These are phyloP conservation scores for Phytopythium mirpurense DNA, from an alignment of 352 stramenopile species.

Conservation along the genomic window DNA sequence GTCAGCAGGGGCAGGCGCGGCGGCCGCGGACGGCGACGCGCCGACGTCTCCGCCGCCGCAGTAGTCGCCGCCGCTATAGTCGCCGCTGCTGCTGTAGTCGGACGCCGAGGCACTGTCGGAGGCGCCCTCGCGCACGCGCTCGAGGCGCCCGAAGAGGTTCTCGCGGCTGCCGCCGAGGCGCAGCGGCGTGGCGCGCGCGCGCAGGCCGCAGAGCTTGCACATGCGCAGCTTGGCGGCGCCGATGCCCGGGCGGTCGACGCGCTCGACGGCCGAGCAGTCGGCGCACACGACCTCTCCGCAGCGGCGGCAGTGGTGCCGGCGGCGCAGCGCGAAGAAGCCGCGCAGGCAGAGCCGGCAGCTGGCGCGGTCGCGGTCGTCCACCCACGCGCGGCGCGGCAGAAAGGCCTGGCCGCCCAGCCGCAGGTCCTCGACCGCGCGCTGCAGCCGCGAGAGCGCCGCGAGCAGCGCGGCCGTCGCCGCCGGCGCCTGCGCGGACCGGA, in stretches of 20 bases:
- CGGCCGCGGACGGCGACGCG: no score
- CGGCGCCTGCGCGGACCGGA: conserved; percentile 64
- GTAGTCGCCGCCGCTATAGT: not conserved
- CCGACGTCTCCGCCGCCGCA: no score
- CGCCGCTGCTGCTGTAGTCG: conserved; percentile 19
- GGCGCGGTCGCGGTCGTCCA: conserved; percentile 67
- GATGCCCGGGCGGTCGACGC: conserved; percentile 66
- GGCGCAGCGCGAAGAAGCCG: conserved; percentile 64
- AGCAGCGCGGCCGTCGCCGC: conserved; percentile 50
- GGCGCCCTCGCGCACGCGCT: no score
- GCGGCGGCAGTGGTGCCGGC: conserved; percentile 68
- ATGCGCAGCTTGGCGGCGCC: conserved; percentile 73
- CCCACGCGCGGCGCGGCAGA: conserved; percentile 67
- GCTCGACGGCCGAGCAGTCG: conserved; percentile 70
- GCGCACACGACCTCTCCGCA: conserved; percentile 77
- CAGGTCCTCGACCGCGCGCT: conserved; percentile 69
- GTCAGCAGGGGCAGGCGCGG: no score
- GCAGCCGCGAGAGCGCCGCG: conserved; percentile 40
- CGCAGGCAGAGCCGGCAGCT: conserved; percentile 73
- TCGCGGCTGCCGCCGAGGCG: conserved; percentile 36
- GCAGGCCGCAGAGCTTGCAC: conserved; percentile 77
- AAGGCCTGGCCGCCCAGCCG: conserved; percentile 71
- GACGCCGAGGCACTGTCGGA: conserved; percentile 39
- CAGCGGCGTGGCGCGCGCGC: conserved; percentile 66
- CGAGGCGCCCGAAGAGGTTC: conserved; percentile 64